Percentiles rank a stretch among this genome's conserved stretches.
Conservation (phyloP, 169 alveolate species). For the Eimeria mitis region DNA sequence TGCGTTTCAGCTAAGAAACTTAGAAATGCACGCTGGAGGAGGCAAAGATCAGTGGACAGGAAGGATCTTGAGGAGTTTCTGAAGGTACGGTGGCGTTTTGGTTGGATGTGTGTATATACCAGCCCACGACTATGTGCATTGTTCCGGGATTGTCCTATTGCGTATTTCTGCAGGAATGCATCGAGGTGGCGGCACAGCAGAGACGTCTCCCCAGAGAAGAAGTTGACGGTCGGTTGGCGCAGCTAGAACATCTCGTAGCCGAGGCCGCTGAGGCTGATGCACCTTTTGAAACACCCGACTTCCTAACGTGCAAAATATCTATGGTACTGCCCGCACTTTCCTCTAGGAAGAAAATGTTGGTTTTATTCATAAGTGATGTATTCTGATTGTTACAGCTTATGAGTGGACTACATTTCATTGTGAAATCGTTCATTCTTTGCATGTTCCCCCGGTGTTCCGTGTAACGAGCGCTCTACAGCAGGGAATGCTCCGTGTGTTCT, state of each 20-base stretch:
- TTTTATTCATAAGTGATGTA: background rate
- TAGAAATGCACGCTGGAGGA: constrained; percentile 10
- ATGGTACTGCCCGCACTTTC: constrained; percentile 83
- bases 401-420: background rate
- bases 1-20: constrained; percentile 51
- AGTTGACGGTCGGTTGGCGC: constrained; percentile 48
- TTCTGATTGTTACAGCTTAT: too few species aligned
- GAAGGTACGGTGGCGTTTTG: constrained; percentile 18
- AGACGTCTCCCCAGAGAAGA: constrained; percentile 40
- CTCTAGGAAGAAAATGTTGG: background rate
- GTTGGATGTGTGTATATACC: background rate
- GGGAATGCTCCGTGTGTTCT: background rate
- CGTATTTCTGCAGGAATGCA: constrained; percentile 48
- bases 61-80: constrained; percentile 48
- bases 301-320: constrained; percentile 92
- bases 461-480: background rate
- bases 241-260: constrained; percentile 82
- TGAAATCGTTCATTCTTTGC: background rate
- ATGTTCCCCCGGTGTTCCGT: background rate
- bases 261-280: constrained; percentile 84
- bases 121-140: background rate
- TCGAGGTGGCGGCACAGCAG: constrained; percentile 43
- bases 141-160: background rate
- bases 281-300: constrained; percentile 88
- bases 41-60: constrained; percentile 45